A percentile compares a stretch with the other conserved stretches of the same genome.
These are phyloP conservation scores for Naganishia albida DNA, from an alignment of 1,284 basidiomycete genomes.

Conservation along the genomic window DNA sequence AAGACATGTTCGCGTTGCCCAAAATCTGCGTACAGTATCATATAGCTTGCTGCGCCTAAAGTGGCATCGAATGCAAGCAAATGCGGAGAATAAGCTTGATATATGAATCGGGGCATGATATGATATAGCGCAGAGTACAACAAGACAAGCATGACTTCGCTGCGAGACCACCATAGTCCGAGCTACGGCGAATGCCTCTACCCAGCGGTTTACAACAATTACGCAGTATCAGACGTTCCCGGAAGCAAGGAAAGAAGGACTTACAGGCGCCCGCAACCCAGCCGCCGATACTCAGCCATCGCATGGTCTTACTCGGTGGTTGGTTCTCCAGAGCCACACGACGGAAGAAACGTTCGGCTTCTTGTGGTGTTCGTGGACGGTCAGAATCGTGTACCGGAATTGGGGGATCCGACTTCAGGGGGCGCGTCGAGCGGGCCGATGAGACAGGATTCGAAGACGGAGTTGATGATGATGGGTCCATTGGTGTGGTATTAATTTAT, in stretches of 20 bases:
- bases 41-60: slow-evolving; percentile 46
- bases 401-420: not conserved
- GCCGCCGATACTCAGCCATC: slow-evolving; percentile 41
- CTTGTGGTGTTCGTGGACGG: slow-evolving; percentile 34
- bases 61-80: not conserved
- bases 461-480: not conserved
- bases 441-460: not conserved
- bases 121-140: slow-evolving; percentile 23
- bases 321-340: slow-evolving; percentile 39
- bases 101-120: slow-evolving; percentile 5
- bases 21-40: slow-evolving; percentile 50
- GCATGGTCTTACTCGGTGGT: slow-evolving; percentile 36
- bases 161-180: not conserved
- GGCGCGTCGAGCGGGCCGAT: slow-evolving; percentile 4
- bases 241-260: slow-evolving; percentile 26
- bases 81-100: slow-evolving; percentile 7
- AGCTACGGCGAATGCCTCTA: slow-evolving; percentile 5
- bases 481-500: not conserved
- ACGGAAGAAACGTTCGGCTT: slow-evolving; percentile 44
- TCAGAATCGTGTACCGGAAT: slow-evolving; percentile 25
- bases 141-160: slow-evolving; percentile 4
- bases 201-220: slow-evolving; percentile 9
- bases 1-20: slow-evolving; percentile 51
- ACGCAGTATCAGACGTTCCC: slow-evolving; percentile 4
- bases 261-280: slow-evolving; percentile 44